These are phyloP conservation scores for Metschnikowia lachancei DNA, from an alignment of 805 yeast genomes.

Conservation along the genomic window DNA sequence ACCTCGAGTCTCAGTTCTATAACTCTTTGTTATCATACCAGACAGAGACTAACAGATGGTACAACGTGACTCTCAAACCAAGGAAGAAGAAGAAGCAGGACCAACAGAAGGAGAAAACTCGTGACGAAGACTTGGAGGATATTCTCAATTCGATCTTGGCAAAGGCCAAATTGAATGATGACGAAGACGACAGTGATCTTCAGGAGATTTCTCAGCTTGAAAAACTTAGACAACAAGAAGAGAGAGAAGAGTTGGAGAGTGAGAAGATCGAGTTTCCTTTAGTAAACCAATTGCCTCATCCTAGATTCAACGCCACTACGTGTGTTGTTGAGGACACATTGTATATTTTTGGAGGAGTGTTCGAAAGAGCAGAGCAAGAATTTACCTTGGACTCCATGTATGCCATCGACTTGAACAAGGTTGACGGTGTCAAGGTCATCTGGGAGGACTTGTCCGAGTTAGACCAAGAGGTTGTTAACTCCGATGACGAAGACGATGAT, in stretches of 20 bases:
- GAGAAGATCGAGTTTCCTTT: constrained; percentile 52
- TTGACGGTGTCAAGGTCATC: constrained; percentile 81
- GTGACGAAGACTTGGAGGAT: constrained; percentile 81
- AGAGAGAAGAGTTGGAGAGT: constrained; percentile 42
- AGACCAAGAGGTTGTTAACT: constrained; percentile 51
- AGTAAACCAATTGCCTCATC: constrained; percentile 70
- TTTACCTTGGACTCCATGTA: constrained; percentile 81
- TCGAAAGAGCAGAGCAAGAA: constrained; percentile 87
- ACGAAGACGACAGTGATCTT: constrained; percentile 44
- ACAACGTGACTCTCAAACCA: constrained; percentile 61
- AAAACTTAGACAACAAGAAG: constrained; percentile 34
- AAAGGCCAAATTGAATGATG: constrained; percentile 67
- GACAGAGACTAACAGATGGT: constrained; percentile 87
- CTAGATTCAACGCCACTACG: constrained; percentile 81
- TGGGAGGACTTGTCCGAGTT: constrained; percentile 83
- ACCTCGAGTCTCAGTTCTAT: constrained; percentile 78
- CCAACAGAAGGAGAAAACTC: constrained; percentile 45
- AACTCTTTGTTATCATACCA: constrained; percentile 81
- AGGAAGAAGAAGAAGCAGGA: constrained; percentile 49
- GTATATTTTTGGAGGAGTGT: constrained; percentile 86
- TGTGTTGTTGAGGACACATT: constrained; percentile 82
- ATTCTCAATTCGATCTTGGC: constrained; percentile 70
- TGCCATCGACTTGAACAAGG: constrained; percentile 75
- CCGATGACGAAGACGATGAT: constrained; percentile 63
- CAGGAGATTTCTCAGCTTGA: constrained; percentile 36